A percentile compares a stretch with the other conserved stretches of the same genome.
These are phyloP conservation scores for Xylariaceae sp. DNA, from an alignment of 2,329 filamentous ascomycete genomes.

Conservation along the genomic window DNA sequence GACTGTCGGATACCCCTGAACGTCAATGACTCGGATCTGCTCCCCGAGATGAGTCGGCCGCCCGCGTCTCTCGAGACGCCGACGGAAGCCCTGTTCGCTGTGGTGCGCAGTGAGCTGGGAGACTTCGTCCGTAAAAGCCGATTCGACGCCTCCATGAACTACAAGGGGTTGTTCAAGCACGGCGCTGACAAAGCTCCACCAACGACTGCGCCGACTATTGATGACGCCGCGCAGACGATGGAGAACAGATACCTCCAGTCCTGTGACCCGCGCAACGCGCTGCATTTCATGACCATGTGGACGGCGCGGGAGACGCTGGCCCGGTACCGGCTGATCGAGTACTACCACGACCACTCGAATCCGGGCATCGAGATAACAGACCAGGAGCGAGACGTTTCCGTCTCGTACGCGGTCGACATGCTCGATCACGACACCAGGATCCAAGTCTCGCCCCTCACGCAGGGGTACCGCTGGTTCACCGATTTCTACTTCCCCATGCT, in stretches of 20 bases:
- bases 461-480: conserved; percentile 30
- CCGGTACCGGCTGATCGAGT: conserved; percentile 41
- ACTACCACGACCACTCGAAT: conserved; percentile 28
- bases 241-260: conserved; percentile 38
- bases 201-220: conserved; percentile 21
- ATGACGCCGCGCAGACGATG: conserved; percentile 30
- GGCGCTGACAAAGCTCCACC: conserved; percentile 10
- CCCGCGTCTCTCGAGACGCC: conserved; percentile 21
- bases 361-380: conserved; percentile 2
- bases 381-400: conserved; percentile 19
- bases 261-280: conserved; percentile 29
- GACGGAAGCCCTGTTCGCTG: conserved; percentile 35
- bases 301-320: conserved; percentile 34
- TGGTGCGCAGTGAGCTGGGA: conserved; percentile 32
- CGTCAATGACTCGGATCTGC: conserved; percentile 38
- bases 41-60: conserved; percentile 29
- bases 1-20: conserved; percentile 37
- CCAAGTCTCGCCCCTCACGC: conserved; percentile 20
- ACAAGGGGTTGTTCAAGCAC: conserved; percentile 19
- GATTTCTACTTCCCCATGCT: conserved; percentile 31
- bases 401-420: conserved; percentile 25
- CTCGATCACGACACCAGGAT: conserved; percentile 31
- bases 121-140: conserved; percentile 28
- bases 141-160: conserved; percentile 29
- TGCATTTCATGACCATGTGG: conserved; percentile 35